Evolutionary conservation across 352 stramenopile genomes (phyloP), one percentile per base, ranked within the genome.

Genomic region (Pelagophyceae sp.): DNA sequence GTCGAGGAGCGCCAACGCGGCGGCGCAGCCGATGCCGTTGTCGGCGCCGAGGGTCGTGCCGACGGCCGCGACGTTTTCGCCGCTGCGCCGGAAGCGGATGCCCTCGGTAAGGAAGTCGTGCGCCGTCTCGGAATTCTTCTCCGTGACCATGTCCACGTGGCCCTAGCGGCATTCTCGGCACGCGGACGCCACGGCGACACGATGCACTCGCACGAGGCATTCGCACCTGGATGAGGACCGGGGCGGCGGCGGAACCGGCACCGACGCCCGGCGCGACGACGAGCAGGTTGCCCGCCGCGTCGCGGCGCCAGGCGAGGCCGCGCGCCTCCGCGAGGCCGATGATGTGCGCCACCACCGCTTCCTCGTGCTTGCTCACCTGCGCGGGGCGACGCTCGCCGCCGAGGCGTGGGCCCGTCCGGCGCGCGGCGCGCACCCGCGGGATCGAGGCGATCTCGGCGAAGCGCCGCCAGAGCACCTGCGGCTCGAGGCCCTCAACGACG

Each of bases 111-210:
- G 65, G 65, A 87, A 85, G 76, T 87, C 76, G 75, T 83, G 79
- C 5, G 74, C 74, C 25, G 77, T 78, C 23, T 81, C 78, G 51
- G 77, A 63, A 50, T 84, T 82, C 76, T 86, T 84, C 72, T 86
- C 79, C 6, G 79, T 83, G 0, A 87, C 82, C 83, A 87, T 87
- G 76, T 87, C 83, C 72, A 87, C 80, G 72, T 87, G 83, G 27
- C 82, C 79, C 72, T n/a, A n/a, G n/a, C n/a, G n/a, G n/a, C n/a
- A n/a, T n/a, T n/a, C n/a, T 78, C 23, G 23, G n/a, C 54, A 63
- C 54, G 23, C 23, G 23, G 54, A 63, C 23, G n/a, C n/a, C 23
- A 23, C 23, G 23, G 54, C n/a, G 23, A 27, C 54, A n/a, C 23
- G 54, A n/a, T 63, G 23, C n/a, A n/a, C 23, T 50, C 19, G 23